These are phyloP conservation scores for Colletotrichum horii DNA, from an alignment of 2,329 filamentous ascomycete species.

Conservation along the genomic window DNA sequence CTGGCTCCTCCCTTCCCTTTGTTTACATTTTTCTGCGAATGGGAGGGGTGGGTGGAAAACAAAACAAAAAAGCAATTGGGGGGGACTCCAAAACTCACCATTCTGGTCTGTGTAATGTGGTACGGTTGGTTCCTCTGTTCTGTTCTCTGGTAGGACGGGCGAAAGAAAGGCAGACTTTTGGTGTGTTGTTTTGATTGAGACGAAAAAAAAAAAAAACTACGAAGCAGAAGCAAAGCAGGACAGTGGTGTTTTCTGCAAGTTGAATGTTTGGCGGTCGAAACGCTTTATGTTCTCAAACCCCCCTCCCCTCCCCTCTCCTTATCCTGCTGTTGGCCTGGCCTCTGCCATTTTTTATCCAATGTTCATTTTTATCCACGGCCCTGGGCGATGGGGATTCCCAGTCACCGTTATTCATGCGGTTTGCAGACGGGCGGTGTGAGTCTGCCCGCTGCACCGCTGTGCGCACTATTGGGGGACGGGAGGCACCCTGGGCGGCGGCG, in stretches of 20 bases:
- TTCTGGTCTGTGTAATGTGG: slow-evolving; percentile 28
- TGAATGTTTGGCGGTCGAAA: slow-evolving; percentile 11
- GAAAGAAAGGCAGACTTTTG: neutral
- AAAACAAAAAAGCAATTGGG: slow-evolving; percentile 15
- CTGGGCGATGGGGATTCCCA: slow-evolving; percentile 17
- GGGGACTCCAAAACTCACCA: slow-evolving; percentile 35
- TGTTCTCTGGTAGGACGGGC: neutral
- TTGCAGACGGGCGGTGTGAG: slow-evolving; percentile 3
- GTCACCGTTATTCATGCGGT: slow-evolving; percentile 17
- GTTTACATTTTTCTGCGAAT: slow-evolving; percentile 18
- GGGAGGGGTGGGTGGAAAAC: neutral
- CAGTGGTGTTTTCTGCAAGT: slow-evolving; percentile 14
- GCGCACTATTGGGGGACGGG: neutral
- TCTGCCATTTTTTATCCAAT: neutral
- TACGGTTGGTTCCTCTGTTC: neutral
- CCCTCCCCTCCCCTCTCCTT: neutral
- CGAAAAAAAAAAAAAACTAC: neutral
- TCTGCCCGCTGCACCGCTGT: neutral
- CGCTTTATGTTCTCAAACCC: slow-evolving; percentile 10
- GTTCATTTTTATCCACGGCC: slow-evolving; percentile 7
- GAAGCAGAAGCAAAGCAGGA: neutral
- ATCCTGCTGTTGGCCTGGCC: neutral
- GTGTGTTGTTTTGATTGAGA: neutral
- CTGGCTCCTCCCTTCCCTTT: neutral
- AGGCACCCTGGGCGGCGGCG: neutral